Percentiles rank a stretch among this genome's conserved stretches.
phyloP scores from a whole-genome alignment of 1,139 yeast genomes.

The Hemisphaericaspora xylofermentans region DNA sequence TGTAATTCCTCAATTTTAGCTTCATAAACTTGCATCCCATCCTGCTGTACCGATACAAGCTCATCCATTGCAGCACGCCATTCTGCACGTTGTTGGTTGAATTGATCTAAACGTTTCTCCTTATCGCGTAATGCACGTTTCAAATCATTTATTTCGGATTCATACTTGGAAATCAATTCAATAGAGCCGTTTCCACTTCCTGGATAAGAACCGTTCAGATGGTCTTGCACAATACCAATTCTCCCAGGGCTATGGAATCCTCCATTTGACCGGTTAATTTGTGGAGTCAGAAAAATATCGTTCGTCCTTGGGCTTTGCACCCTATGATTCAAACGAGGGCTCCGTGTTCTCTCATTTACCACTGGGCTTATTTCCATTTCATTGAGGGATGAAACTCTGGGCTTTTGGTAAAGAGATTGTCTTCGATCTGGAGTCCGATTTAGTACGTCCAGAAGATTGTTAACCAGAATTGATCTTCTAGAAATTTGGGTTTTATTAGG shows the following conservation, averaged over 20 bases:
- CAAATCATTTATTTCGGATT: conserved; percentile 31
- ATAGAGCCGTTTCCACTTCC: not conserved
- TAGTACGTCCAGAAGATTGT: not conserved
- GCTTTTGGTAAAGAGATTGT: not conserved
- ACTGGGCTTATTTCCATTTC: not conserved
- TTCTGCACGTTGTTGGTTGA: conserved; percentile 56
- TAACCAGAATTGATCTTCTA: conserved; percentile 1
- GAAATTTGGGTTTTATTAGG: conserved; percentile 9
- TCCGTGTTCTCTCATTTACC: not conserved
- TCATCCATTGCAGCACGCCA: conserved; percentile 57
- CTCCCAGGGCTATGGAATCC: conserved; percentile 2
- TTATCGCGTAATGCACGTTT: conserved; percentile 25
- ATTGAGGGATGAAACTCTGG: not conserved
- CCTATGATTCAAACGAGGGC: not conserved
- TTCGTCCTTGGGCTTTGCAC: not conserved
- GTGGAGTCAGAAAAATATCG: not conserved
- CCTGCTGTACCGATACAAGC: conserved; percentile 46
- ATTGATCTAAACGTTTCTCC: conserved; percentile 45
- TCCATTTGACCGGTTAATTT: not conserved
- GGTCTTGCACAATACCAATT: not conserved
- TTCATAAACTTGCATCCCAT: conserved; percentile 25
- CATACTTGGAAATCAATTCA: conserved; percentile 31
- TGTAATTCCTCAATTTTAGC: conserved; percentile 14
- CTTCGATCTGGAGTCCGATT: not conserved
- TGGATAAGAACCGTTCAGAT: not conserved